A percentile compares a stretch with the other conserved stretches of the same genome.
Evolutionary conservation across 306 rosid genomes (phyloP).

Genomic region (Ormosia emarginata): DNA sequence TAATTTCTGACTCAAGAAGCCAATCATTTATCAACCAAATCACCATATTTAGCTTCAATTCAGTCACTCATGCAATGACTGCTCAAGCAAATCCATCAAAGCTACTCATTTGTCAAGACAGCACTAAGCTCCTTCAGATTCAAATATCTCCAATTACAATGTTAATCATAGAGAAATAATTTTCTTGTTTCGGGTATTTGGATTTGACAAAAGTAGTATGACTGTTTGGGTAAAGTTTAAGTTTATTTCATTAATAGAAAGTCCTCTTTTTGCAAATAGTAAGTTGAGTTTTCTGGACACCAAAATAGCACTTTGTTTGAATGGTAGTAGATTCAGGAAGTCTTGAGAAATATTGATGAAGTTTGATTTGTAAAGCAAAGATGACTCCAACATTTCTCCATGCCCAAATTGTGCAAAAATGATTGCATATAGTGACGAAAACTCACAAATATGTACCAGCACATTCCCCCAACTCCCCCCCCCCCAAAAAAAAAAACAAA

Average conservation of each 20-base stretch:
- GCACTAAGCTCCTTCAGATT: not conserved
- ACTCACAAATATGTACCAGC: not conserved
- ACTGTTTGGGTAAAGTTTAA: not conserved
- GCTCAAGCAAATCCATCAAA: not conserved
- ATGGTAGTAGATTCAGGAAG: no score
- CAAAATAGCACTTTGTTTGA: not conserved
- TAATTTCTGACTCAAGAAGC: not conserved
- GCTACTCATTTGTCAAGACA: not conserved
- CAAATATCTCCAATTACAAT: not conserved
- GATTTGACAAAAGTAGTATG: not conserved
- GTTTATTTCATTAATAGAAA: not conserved
- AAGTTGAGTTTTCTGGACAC: not conserved
- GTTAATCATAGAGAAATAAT: not conserved
- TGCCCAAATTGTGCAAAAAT: not conserved
- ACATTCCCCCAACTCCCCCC: not conserved
- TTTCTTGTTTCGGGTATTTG: not conserved
- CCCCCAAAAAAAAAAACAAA: no score
- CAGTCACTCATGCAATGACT: not conserved
- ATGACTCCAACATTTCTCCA: not conserved
- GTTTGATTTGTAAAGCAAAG: not conserved
- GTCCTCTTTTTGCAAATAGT: not conserved
- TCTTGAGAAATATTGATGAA: not conserved
- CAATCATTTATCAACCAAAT: not conserved
- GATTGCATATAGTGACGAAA: not conserved
- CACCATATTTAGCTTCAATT: not conserved